Evolutionary conservation across 192 early-diverging fungal genomes (phyloP).

Genomic region (Podila clonocystis): DNA sequence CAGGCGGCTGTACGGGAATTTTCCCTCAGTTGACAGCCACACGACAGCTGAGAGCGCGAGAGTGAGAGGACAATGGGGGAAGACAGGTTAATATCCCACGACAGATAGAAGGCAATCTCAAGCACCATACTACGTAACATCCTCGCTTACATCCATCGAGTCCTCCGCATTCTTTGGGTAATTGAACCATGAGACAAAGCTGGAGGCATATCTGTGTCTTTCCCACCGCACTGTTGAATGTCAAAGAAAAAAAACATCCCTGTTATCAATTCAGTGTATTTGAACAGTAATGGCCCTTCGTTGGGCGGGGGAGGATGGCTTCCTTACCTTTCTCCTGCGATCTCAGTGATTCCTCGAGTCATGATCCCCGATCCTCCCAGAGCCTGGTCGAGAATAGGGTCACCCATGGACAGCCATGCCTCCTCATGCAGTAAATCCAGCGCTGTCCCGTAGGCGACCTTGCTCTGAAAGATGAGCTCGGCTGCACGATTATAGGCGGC

Average conservation of each 20-base stretch:
- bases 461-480: slow-evolving; percentile 21
- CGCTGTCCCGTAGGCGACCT: slow-evolving; percentile 46
- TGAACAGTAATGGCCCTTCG: background rate
- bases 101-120: background rate
- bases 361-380: slow-evolving; percentile 67
- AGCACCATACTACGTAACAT: background rate
- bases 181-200: slow-evolving; percentile 74
- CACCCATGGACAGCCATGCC: slow-evolving; percentile 60
- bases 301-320: background rate
- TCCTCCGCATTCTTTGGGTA: slow-evolving; percentile 64
- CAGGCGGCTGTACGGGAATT: slow-evolving; percentile 72
- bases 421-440: slow-evolving; percentile 47
- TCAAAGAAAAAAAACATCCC: background rate
- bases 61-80: background rate
- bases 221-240: slow-evolving; percentile 70
- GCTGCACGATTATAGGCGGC: slow-evolving; percentile 32
- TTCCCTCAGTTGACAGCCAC: slow-evolving; percentile 80
- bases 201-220: slow-evolving; percentile 92
- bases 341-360: slow-evolving; percentile 69
- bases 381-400: slow-evolving; percentile 59
- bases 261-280: background rate
- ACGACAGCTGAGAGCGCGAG: slow-evolving; percentile 52
- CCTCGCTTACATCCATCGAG: slow-evolving; percentile 62
- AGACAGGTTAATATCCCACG: background rate
- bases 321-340: slow-evolving; percentile 74